These are phyloP conservation scores for Usnea hakonensis DNA, from an alignment of 495 filamentous ascomycete genomes.

Conservation along the genomic window DNA sequence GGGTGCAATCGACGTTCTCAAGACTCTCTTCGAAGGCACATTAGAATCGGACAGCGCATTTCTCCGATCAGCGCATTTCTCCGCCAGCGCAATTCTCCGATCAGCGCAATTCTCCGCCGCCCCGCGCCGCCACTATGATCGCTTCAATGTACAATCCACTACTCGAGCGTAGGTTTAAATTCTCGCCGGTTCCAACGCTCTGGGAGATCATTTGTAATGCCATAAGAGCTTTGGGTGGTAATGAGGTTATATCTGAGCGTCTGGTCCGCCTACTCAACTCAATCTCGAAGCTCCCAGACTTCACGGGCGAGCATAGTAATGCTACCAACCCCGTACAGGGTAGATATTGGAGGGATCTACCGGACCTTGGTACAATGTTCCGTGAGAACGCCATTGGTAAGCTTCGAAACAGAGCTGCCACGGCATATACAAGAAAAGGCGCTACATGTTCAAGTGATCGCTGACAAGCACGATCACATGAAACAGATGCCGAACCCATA, in stretches of 20 bases:
- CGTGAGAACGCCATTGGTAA: constrained; percentile 6
- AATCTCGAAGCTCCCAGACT: constrained; percentile 5
- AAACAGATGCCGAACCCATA: not conserved
- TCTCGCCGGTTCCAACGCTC: not conserved
- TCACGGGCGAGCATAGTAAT: not conserved
- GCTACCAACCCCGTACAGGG: not conserved
- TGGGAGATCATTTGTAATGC: constrained; percentile 11
- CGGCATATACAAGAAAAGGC: not conserved
- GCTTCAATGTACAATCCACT: constrained; percentile 7
- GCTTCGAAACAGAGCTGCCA: not conserved
- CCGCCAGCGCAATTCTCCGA: no score
- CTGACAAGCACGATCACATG: not conserved
- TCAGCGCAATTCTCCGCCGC: no score
- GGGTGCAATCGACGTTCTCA: not conserved
- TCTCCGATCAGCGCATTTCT: no score
- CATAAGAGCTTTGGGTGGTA: not conserved
- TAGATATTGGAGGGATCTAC: constrained; percentile 13
- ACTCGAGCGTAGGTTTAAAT: not conserved
- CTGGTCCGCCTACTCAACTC: constrained; percentile 3
- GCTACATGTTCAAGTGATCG: not conserved
- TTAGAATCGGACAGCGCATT: not conserved
- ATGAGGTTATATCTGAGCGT: not conserved
- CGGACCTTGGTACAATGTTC: constrained; percentile 7
- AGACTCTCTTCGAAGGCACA: constrained; percentile 1
- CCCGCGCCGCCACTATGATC: not conserved